A percentile compares a stretch with the other conserved stretches of the same genome.
Conservation (phyloP, 371 early-diverging fungal genomes). For the Mortierella sp. region DNA sequence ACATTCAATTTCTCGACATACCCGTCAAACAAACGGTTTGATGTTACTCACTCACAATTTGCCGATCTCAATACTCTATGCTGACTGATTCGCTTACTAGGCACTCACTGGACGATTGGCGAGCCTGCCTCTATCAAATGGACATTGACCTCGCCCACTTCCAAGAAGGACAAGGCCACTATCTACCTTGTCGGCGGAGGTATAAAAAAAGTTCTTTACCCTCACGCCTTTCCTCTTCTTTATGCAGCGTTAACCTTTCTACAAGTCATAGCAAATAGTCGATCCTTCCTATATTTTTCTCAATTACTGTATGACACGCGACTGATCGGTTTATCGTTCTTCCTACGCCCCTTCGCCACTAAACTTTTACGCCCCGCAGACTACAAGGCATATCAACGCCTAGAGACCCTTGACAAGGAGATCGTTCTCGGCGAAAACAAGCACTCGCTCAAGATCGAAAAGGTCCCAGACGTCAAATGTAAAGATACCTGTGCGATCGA, state of each 20-base stretch:
- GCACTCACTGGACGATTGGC: slow-evolving; percentile 34
- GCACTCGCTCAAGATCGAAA: slow-evolving; percentile 18
- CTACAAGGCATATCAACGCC: slow-evolving; percentile 24
- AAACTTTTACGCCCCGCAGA: not conserved
- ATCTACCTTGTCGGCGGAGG: slow-evolving; percentile 44
- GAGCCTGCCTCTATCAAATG: slow-evolving; percentile 19
- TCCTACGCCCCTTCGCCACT: not conserved
- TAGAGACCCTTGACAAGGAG: slow-evolving; percentile 15
- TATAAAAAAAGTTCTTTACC: not conserved
- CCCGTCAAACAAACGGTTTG: too few species aligned
- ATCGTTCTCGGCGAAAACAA: slow-evolving; percentile 12
- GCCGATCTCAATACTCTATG: too few species aligned
- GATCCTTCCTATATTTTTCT: too few species aligned
- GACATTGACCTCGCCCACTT: slow-evolving; percentile 14
- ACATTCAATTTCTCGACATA: not conserved
- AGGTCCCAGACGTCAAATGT: slow-evolving; percentile 24
- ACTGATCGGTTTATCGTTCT: not conserved
- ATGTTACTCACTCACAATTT: too few species aligned
- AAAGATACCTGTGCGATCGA: slow-evolving; percentile 34
- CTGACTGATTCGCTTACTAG: too few species aligned
- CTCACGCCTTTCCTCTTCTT: not conserved
- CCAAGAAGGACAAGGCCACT: slow-evolving; percentile 7
- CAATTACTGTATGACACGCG: too few species aligned
- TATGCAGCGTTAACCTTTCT: not conserved
- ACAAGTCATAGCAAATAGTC: too few species aligned